phyloP scores from a whole-genome alignment of 331 rosid species.

The Pyracantha coccinea region DNA sequence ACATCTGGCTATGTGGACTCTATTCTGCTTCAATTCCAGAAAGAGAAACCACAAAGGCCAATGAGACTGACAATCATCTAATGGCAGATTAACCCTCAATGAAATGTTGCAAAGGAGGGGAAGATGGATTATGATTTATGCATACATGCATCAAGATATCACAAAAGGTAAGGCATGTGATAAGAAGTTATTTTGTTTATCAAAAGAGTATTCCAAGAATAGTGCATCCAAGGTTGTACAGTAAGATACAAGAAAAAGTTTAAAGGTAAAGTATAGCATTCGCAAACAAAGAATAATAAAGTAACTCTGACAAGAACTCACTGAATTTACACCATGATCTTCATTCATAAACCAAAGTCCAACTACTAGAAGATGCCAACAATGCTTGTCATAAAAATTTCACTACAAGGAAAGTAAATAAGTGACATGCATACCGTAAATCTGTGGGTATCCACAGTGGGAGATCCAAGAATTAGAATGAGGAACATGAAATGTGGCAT shows the following conservation, averaged over 20 bases:
- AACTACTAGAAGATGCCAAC: background rate
- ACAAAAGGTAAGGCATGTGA: background rate
- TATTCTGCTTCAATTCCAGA: background rate
- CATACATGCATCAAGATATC: background rate
- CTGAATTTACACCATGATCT: background rate
- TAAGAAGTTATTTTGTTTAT: background rate
- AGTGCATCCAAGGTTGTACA: background rate
- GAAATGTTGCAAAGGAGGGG: background rate
- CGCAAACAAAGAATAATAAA: background rate
- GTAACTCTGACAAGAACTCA: background rate
- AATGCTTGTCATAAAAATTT: background rate
- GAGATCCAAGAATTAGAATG: background rate
- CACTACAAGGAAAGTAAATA: background rate
- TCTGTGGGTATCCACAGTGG: background rate
- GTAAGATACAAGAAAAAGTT: background rate
- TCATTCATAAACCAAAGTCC: background rate
- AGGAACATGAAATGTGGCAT: no score
- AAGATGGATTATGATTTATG: background rate
- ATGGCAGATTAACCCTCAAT: background rate
- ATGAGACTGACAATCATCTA: background rate
- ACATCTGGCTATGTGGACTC: background rate
- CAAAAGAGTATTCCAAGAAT: background rate
- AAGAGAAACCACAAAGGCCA: background rate
- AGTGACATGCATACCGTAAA: background rate
- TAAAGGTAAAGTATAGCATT: background rate